Evolutionary conservation across 495 filamentous ascomycete genomes (phyloP).

Genomic region (Gamarada debralockiae): DNA sequence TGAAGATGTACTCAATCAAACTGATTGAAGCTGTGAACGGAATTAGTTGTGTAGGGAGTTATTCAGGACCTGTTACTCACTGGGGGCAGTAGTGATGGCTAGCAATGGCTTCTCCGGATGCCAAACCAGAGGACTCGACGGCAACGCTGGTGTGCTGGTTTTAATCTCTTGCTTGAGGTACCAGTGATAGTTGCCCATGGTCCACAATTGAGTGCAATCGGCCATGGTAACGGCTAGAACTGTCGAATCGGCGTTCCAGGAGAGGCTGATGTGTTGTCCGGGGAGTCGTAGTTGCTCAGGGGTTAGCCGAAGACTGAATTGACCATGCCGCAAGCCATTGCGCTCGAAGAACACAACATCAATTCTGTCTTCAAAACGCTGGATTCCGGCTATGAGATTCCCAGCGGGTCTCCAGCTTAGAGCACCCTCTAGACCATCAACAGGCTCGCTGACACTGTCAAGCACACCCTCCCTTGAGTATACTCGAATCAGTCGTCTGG

Average conservation of each 20-base stretch:
- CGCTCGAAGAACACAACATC: conserved; percentile 95
- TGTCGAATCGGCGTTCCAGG: conserved; percentile 89
- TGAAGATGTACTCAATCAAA: conserved; percentile 65
- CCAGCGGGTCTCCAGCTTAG: conserved; percentile 90
- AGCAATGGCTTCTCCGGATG: conserved; percentile 78
- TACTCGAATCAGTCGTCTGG: conserved; percentile 75
- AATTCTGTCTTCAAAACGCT: conserved; percentile 58
- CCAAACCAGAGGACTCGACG: conserved; percentile 56
- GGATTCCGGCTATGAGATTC: conserved; percentile 82
- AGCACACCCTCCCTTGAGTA: conserved; percentile 86
- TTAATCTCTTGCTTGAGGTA: conserved; percentile 93
- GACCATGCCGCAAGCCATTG: conserved; percentile 90
- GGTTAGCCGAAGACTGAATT: conserved; percentile 73
- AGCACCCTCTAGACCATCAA: conserved; percentile 80
- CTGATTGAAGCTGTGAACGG: conserved; percentile 44
- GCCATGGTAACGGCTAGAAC: conserved; percentile 77
- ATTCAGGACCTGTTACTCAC: conserved; percentile 9
- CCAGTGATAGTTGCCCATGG: conserved; percentile 95
- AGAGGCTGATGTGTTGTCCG: conserved; percentile 56
- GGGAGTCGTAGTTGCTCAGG: conserved; percentile 51
- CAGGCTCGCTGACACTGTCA: conserved; percentile 90
- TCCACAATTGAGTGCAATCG: conserved; percentile 88
- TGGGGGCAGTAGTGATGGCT: conserved; percentile 43
- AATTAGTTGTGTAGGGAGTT: conserved; percentile 20
- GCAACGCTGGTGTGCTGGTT: conserved; percentile 27